These are phyloP conservation scores for Alternaria ventricosa DNA, from an alignment of 2,329 filamentous ascomycete species.

Conservation along the genomic window DNA sequence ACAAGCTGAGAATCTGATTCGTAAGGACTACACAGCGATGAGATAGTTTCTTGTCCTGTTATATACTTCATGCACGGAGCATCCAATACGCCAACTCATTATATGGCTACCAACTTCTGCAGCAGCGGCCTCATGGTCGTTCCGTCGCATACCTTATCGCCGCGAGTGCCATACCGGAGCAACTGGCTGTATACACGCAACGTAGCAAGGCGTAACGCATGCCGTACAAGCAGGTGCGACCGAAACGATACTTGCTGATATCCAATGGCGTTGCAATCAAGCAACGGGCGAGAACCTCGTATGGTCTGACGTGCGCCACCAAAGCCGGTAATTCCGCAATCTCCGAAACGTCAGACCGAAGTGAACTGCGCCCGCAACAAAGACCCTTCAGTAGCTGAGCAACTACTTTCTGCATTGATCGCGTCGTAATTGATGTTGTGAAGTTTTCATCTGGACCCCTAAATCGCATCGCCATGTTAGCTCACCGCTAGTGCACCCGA, in stretches of 20 bases:
- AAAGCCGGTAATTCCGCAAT: neutral
- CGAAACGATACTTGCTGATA: neutral
- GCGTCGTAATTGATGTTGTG: neutral
- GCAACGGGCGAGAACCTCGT: neutral
- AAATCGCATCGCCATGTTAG: neutral
- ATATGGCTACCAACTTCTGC: neutral
- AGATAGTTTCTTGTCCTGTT: neutral
- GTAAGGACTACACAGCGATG: neutral
- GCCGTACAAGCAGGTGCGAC: neutral
- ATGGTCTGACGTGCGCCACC: neutral
- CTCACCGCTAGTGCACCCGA: neutral
- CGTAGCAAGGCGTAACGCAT: neutral
- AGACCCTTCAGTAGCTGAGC: neutral
- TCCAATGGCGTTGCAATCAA: neutral
- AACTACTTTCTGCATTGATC: neutral
- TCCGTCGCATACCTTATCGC: neutral
- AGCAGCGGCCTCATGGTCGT: neutral
- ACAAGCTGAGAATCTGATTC: neutral
- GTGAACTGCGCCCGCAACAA: neutral
- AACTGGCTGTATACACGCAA: neutral
- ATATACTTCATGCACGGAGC: rapidly evolving
- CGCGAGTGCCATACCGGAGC: neutral
- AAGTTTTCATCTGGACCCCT: neutral
- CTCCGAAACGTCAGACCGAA: neutral
- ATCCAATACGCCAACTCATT: neutral